These are phyloP conservation scores for Phoma herbarum DNA, from an alignment of 2,329 filamentous ascomycete genomes.

Conservation along the genomic window DNA sequence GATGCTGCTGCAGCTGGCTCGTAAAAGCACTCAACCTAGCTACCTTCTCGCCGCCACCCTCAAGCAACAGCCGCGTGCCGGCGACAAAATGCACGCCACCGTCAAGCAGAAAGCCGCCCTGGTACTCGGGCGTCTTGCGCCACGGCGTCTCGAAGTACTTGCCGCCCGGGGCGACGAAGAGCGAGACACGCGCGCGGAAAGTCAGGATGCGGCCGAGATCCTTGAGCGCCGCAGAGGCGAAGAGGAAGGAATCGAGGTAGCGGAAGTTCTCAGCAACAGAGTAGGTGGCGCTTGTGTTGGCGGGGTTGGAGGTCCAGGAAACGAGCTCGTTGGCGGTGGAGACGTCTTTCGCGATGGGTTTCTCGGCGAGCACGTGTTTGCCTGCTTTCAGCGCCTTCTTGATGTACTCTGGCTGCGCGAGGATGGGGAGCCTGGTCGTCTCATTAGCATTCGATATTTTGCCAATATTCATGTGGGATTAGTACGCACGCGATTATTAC, in stretches of 20 bases:
- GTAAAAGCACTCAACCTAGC: constrained; percentile 65
- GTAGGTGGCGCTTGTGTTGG: constrained; percentile 54
- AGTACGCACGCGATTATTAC: constrained; percentile 62
- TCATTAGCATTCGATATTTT: not conserved
- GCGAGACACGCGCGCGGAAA: constrained; percentile 61
- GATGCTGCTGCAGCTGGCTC: constrained; percentile 61
- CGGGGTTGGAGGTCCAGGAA: constrained; percentile 52
- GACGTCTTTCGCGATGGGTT: constrained; percentile 71
- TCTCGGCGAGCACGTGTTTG: constrained; percentile 76
- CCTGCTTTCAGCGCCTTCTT: constrained; percentile 67
- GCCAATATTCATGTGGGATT: too few species aligned
- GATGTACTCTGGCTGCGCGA: constrained; percentile 66
- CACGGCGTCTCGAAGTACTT: constrained; percentile 67
- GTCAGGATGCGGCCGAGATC: constrained; percentile 64
- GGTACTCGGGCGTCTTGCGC: constrained; percentile 74
- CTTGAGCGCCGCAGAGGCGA: constrained; percentile 60
- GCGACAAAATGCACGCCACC: constrained; percentile 78
- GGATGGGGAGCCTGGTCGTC: constrained; percentile 66
- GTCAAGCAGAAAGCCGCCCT: constrained; percentile 80
- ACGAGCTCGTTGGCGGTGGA: constrained; percentile 60
- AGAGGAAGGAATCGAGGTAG: constrained; percentile 65
- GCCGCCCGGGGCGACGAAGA: constrained; percentile 57
- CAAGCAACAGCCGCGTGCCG: constrained; percentile 66
- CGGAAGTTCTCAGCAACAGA: constrained; percentile 76
- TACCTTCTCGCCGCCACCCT: constrained; percentile 54